A percentile compares a stretch with the other conserved stretches of the same genome.
Evolutionary conservation across 352 stramenopile genomes (phyloP).

Genomic region (Globisporangium radiosum): DNA sequence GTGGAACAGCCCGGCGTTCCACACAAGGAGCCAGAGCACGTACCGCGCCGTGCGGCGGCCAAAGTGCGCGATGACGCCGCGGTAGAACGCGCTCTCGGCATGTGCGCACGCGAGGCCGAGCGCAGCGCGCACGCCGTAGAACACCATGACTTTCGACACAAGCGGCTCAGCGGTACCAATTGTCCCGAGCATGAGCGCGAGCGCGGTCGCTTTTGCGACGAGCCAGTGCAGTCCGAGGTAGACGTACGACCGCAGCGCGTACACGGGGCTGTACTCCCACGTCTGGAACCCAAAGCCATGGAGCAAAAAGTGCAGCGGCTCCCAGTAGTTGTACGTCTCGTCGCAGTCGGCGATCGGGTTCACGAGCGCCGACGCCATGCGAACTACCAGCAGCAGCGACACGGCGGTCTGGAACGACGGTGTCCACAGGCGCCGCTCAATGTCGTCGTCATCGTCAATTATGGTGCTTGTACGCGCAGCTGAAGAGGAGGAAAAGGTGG

Average conservation of each 20-base stretch:
- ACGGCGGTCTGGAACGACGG: constrained; percentile 24
- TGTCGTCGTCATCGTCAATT: not conserved
- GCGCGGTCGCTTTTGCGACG: constrained; percentile 33
- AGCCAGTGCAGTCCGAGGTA: constrained; percentile 82
- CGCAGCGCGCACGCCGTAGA: constrained; percentile 83
- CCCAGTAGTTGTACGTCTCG: constrained; percentile 99
- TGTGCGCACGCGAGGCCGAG: constrained; percentile 75
- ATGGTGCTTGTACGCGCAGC: no score
- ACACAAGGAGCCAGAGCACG: constrained; percentile 72
- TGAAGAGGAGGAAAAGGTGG: no score
- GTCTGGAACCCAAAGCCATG: constrained; percentile 89
- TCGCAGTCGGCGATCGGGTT: constrained; percentile 95
- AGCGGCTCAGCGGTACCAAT: constrained; percentile 9
- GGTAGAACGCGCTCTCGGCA: constrained; percentile 85
- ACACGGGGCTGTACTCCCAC: constrained; percentile 90
- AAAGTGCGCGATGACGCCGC: constrained; percentile 52
- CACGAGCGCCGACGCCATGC: constrained; percentile 47
- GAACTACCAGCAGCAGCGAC: constrained; percentile 24
- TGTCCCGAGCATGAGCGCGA: constrained; percentile 32
- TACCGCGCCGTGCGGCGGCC: constrained; percentile 55
- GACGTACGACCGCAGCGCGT: constrained; percentile 94
- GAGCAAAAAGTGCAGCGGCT: constrained; percentile 96
- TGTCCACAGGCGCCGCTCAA: constrained; percentile 17
- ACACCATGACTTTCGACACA: constrained; percentile 79
- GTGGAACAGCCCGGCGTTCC: constrained; percentile 91